Percentiles rank a stretch among this genome's conserved stretches.
phyloP scores from a whole-genome alignment of 371 early-diverging fungal species.

The Rhizopus microsporus region DNA sequence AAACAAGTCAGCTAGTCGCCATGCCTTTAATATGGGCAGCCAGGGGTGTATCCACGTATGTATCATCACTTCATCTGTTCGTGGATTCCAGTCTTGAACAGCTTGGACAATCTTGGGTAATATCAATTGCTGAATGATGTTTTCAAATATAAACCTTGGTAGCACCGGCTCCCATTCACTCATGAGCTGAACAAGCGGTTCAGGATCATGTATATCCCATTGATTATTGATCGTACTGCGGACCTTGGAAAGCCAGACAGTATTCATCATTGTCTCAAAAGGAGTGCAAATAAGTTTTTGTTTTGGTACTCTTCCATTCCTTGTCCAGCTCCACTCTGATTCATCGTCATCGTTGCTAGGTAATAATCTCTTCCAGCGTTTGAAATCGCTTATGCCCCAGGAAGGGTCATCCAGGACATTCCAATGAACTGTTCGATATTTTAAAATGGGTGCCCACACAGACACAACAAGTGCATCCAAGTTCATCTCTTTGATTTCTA shows the following conservation, averaged over 20 bases:
- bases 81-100: conserved; percentile 73
- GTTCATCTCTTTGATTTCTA: conserved; percentile 54
- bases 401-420: conserved; percentile 67
- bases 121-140: conserved; percentile 75
- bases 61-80: conserved; percentile 64
- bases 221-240: conserved; percentile 78
- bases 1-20: conserved; percentile 57
- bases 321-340: conserved; percentile 14
- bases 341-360: conserved; percentile 36
- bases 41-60: conserved; percentile 88
- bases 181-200: conserved; percentile 64
- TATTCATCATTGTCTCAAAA: conserved; percentile 78
- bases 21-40: conserved; percentile 70
- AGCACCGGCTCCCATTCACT: conserved; percentile 75
- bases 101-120: conserved; percentile 72
- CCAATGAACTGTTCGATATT: conserved; percentile 61
- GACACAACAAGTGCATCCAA: conserved; percentile 74
- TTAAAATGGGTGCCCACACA: conserved; percentile 61
- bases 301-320: conserved; percentile 10
- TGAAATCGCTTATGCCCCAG: conserved; percentile 53
- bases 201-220: conserved; percentile 74
- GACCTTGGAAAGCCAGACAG: conserved; percentile 77
- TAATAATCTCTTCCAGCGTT: conserved; percentile 56
- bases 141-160: conserved; percentile 73
- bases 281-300: conserved; percentile 53